Conservation (phyloP, 495 filamentous ascomycete genomes). For the Bacidia gigantensis region DNA sequence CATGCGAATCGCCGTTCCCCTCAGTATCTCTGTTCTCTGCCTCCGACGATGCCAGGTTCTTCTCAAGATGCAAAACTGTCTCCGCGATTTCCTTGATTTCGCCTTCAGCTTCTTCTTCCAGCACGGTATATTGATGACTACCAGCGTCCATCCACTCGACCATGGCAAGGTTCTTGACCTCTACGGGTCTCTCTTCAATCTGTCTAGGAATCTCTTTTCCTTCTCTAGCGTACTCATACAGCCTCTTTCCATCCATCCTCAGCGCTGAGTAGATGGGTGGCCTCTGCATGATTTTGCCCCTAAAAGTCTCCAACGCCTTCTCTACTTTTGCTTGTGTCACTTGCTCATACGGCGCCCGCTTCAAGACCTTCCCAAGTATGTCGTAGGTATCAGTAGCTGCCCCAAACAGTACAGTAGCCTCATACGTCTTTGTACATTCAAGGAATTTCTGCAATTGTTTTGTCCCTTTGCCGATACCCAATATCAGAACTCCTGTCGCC, state of each 20-base stretch:
- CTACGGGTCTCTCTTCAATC: slow-evolving; percentile 66
- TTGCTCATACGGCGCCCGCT: slow-evolving; percentile 56
- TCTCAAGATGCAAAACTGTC: slow-evolving; percentile 43
- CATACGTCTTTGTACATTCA: slow-evolving; percentile 82
- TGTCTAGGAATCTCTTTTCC: slow-evolving; percentile 72
- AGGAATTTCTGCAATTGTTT: slow-evolving; percentile 68
- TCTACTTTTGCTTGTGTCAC: slow-evolving; percentile 68
- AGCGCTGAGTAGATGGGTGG: slow-evolving; percentile 90
- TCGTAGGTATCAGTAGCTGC: slow-evolving; percentile 91
- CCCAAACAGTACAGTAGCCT: slow-evolving; percentile 78
- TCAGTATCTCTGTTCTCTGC: slow-evolving; percentile 12
- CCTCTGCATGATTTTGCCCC: slow-evolving; percentile 78
- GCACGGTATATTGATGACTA: slow-evolving; percentile 57
- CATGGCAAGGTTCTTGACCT: slow-evolving; percentile 60
- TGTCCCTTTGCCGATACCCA: slow-evolving; percentile 78
- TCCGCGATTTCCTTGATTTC: slow-evolving; percentile 62
- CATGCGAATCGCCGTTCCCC: slow-evolving; percentile 12
- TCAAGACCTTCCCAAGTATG: slow-evolving; percentile 64
- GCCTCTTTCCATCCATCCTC: slow-evolving; percentile 73
- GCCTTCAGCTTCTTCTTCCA: slow-evolving; percentile 54
- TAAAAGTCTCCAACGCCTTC: slow-evolving; percentile 57
- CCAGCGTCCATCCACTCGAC: slow-evolving; percentile 81
- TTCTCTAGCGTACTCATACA: slow-evolving; percentile 91
- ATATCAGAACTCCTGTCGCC: slow-evolving; percentile 80
- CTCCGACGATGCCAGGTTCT: slow-evolving; percentile 14